Evolutionary conservation across 2,329 filamentous ascomycete species (phyloP), one percentile per base, ranked within the genome.

Genomic region (Didymella sp.): DNA sequence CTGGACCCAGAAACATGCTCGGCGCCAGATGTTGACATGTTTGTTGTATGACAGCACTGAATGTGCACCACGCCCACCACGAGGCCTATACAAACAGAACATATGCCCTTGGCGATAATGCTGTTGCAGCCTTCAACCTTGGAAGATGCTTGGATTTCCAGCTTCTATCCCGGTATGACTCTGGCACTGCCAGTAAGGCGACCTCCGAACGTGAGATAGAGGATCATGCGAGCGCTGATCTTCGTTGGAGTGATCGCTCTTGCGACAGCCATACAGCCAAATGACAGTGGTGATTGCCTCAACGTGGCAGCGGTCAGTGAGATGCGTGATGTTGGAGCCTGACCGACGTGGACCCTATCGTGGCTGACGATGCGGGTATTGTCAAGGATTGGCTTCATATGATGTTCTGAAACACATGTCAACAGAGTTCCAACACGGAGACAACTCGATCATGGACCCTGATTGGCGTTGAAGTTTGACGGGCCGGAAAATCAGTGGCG

Each of bases 261-360:
- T 55, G 42, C 56, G 51, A 51, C 46, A 48, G 46, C 56, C 56
- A 44, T 51, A 31, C 48, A 50, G 45, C 60, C 53, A 52, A 19
- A 52, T 51, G 59, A 56, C 45, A 46, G 48, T 55, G 35, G 42
- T 50, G 50, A 47, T 63, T 59, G 58, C 55, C 51, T 41, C 31
- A 28, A 38, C 28, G 42, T 54, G 22, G 45, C 21, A 59, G 51
- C 60, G 48, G 51, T 48, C 57, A 64, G 42, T 47, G 50, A 56
- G 47, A 51, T 60, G 43, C 52, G 51, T 30, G 43, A 44, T 49
- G 51, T 59, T 56, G 57, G 45, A 53, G 55, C 55, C 51, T 63
- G 56, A 65, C 55, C 46, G 46, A 69, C 63, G 63, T 69, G 65
- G 69, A 66, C 49, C 66, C 61, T 67, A 67, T 71, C 56, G 56